Percentiles rank a stretch among this genome's conserved stretches.
Evolutionary conservation across 73 alveolate species (phyloP).

Genomic region (Tetrahymena elliotti): DNA sequence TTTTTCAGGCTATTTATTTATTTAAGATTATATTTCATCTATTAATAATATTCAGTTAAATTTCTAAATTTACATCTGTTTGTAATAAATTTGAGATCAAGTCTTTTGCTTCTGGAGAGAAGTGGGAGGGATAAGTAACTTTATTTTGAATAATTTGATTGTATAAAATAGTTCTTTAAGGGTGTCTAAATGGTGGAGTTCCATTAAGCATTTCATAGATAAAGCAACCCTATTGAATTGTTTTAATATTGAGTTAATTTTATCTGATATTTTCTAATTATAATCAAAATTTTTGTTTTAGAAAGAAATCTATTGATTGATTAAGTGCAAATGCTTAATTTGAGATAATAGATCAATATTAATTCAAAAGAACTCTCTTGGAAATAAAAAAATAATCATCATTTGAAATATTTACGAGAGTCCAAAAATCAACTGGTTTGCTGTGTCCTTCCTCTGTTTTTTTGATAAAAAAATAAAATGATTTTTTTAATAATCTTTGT

Average conservation of each 20-base stretch:
- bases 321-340: too few relatives aligned
- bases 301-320: not conserved
- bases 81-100: not conserved
- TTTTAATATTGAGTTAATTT: not conserved
- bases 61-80: not conserved
- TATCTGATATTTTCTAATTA: not conserved
- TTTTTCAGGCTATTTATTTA: not conserved
- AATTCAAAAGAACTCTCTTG: too few relatives aligned
- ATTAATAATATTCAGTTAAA: not conserved
- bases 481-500: not conserved
- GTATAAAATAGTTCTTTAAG: not conserved
- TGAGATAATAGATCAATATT: too few relatives aligned
- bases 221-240: not conserved
- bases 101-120: not conserved
- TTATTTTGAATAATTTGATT: not conserved
- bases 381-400: too few relatives aligned
- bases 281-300: not conserved
- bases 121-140: not conserved
- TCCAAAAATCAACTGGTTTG: not conserved
- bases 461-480: not conserved
- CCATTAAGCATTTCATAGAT: not conserved
- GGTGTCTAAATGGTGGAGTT: not conserved
- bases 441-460: slow-evolving; percentile 1
- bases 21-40: not conserved
- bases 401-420: not conserved